Evolutionary conservation across 805 yeast genomes (phyloP).

Genomic region (Barnettozyma botsteinii): DNA sequence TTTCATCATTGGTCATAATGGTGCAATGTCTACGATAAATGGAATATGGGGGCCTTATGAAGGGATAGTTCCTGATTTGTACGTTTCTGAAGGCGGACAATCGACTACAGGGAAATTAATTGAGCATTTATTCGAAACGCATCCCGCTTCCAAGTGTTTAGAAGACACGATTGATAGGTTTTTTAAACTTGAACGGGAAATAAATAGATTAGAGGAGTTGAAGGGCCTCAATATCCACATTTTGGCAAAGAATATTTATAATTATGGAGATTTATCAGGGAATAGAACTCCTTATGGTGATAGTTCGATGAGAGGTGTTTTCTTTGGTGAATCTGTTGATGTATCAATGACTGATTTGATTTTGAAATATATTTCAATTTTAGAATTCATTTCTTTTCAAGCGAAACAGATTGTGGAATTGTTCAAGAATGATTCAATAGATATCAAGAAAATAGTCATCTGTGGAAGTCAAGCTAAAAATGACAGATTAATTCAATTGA

Average conservation of each 20-base stretch:
- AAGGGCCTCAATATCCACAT: slow-evolving; percentile 21
- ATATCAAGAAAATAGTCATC: slow-evolving; percentile 29
- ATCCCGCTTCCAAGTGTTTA: slow-evolving; percentile 27
- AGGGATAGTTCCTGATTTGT: slow-evolving; percentile 27
- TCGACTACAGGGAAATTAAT: slow-evolving; percentile 53
- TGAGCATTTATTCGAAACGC: slow-evolving; percentile 41
- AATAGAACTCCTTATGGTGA: slow-evolving; percentile 54
- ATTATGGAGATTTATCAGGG: slow-evolving; percentile 53
- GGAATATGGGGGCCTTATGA: slow-evolving; percentile 63
- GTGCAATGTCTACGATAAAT: slow-evolving; percentile 19
- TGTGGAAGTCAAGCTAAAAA: slow-evolving; percentile 54
- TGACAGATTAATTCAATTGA: slow-evolving; percentile 31
- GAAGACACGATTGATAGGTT: slow-evolving; percentile 16
- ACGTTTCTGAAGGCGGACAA: slow-evolving; percentile 50
- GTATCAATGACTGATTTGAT: slow-evolving; percentile 30
- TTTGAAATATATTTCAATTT: slow-evolving; percentile 37
- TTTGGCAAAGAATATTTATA: slow-evolving; percentile 33
- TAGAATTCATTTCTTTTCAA: slow-evolving; percentile 51
- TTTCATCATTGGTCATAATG: slow-evolving; percentile 31
- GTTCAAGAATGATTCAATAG: slow-evolving; percentile 26
- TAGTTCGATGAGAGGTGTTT: slow-evolving; percentile 41
- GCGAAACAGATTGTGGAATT: slow-evolving; percentile 35
- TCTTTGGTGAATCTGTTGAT: slow-evolving; percentile 42
- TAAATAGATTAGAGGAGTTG: slow-evolving; percentile 13
- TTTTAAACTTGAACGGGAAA: slow-evolving; percentile 19